Evolutionary conservation across 1,284 basidiomycete species (phyloP), one percentile per base, ranked within the genome.

Genomic region (Ceratobasidium sp.): DNA sequence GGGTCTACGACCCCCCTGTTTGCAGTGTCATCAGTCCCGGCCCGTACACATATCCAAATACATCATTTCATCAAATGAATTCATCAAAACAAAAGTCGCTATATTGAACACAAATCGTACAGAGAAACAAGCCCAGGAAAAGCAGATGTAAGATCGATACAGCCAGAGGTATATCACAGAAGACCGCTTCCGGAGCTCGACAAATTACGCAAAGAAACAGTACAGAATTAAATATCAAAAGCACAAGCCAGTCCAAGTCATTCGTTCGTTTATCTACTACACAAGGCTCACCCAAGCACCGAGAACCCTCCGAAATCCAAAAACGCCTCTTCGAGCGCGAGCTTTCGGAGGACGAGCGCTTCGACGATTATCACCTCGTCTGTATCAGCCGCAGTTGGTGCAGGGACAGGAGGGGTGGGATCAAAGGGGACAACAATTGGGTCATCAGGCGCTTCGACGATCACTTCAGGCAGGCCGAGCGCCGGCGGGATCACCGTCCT

Each of bases 261-360:
- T 44, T 20, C 12, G n/a, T 17, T 40, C 33, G 15, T 38, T 62
- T 62, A 4, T 15, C 61, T 13, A 62, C 61, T 20, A 48, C 44
- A 13, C 44, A 46, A 13, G 38, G 20, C 33, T 75, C 61, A 75
- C 28, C 61, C 71, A 48, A 75, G 50, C 61, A 75, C 71, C 48
- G 71, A 75, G 80, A 94, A 92, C 5, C 90, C 90, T 10, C 88
- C 90, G 82, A 94, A 93, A 83, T 94, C 92, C 77, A 94, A 83
- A 83, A 91, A 94, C 10, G 87, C 91, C 82, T 94, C 93, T 77
- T 92, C 91, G 2, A 92, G 81, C 12, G 90, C 90, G 84, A 93
- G 86, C 83, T 94, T 93, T 68, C 92, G 87, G 17, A 94, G 90
- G 2, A 94, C 91, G 42, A 94, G 87, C 1, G 89, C 93, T 82